A percentile compares a stretch with the other conserved stretches of the same genome.
phyloP scores from a whole-genome alignment of 208 protist genomes.

The Balamuthia mandrillaris region DNA sequence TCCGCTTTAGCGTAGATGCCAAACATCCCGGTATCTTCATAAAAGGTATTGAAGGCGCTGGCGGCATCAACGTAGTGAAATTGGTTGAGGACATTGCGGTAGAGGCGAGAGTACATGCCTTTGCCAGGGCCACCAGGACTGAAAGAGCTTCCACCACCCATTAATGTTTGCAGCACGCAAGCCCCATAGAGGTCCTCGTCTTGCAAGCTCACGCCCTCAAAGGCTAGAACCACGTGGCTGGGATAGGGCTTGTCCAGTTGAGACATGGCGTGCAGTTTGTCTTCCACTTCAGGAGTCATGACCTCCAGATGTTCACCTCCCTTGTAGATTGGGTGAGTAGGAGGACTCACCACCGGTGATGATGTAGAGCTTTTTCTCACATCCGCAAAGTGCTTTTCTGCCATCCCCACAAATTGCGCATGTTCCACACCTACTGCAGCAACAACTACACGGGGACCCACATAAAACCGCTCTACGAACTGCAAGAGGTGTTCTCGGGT shows the following conservation, averaged over 20 bases:
- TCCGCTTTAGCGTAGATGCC: conserved; percentile 32
- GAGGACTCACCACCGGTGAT: background rate
- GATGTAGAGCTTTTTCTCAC: background rate
- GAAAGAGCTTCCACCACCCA: conserved; percentile 67
- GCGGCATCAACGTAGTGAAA: conserved; percentile 45
- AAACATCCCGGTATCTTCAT: conserved; percentile 53
- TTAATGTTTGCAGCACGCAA: conserved; percentile 56
- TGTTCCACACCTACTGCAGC: conserved; percentile 59
- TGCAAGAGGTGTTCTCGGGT: conserved; percentile 7
- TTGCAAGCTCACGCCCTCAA: conserved; percentile 43
- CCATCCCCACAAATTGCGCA: conserved; percentile 42
- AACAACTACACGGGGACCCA: conserved; percentile 43
- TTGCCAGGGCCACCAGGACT: conserved; percentile 64
- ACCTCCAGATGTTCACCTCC: conserved; percentile 17
- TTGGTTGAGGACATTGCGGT: conserved; percentile 54
- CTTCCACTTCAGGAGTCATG: background rate
- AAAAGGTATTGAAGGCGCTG: conserved; percentile 45
- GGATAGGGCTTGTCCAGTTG: background rate
- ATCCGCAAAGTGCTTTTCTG: conserved; percentile 34
- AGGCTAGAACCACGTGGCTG: conserved; percentile 19
- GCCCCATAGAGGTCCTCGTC: conserved; percentile 53
- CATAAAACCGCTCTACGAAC: conserved; percentile 24
- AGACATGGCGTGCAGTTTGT: background rate
- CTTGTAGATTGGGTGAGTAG: background rate
- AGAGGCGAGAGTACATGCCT: conserved; percentile 69